Conservation (phyloP, 2,329 filamentous ascomycete genomes). For the Monosporascus sp. region DNA sequence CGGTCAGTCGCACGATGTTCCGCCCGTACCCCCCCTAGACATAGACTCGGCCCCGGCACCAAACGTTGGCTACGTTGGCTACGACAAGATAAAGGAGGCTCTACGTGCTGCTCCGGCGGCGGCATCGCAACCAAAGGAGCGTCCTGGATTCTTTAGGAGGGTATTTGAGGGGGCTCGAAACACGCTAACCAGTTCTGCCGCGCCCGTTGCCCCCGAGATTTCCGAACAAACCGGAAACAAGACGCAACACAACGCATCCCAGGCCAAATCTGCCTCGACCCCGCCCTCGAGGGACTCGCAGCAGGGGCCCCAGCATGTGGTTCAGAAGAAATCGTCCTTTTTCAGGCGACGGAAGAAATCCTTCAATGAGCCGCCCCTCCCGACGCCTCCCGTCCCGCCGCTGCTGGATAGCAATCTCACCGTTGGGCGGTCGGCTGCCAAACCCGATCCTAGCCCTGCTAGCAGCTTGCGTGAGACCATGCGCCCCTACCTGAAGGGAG, state of each 20-base stretch:
- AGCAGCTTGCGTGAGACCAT: constrained; percentile 83
- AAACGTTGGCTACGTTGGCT: constrained; percentile 54
- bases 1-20: constrained; percentile 18
- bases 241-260: constrained; percentile 38
- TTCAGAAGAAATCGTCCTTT: constrained; percentile 94
- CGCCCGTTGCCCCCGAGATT: constrained; percentile 33
- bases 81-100: constrained; percentile 52
- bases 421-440: constrained; percentile 23
- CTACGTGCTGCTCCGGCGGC: constrained; percentile 37
- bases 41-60: constrained; percentile 52
- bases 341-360: constrained; percentile 94
- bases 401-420: constrained; percentile 17
- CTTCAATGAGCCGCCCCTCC: constrained; percentile 59
- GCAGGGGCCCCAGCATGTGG: constrained; percentile 36
- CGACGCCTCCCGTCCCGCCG: constrained; percentile 20
- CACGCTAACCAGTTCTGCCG: constrained; percentile 26
- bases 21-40: constrained; percentile 27
- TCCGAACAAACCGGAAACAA: constrained; percentile 34
- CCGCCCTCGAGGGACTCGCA: constrained; percentile 50
- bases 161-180: constrained; percentile 76
- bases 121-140: constrained; percentile 54
- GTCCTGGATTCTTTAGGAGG: constrained; percentile 85
- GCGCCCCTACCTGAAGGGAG: constrained; percentile 65
- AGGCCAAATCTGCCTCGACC: constrained; percentile 31
- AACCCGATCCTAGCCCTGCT: constrained; percentile 54